Evolutionary conservation across 2,329 filamentous ascomycete genomes (phyloP), one percentile per base, ranked within the genome.

Genomic region (Ceratocystis huliohia): DNA sequence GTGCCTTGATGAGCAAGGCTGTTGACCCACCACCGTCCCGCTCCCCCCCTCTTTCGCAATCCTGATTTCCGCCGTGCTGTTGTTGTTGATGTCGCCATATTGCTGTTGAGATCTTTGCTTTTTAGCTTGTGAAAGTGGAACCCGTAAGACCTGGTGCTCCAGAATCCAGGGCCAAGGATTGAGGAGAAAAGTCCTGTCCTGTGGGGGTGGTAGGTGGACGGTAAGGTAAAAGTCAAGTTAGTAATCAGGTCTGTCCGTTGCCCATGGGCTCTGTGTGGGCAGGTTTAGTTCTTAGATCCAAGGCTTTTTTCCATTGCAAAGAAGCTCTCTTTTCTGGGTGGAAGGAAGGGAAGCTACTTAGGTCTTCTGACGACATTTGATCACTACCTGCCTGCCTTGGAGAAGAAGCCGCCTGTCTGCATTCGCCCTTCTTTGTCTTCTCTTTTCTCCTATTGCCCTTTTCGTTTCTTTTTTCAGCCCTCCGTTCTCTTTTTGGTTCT

Each of bases 101-200:
- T 28, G 50, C 3, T 28, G 50, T 56, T 56, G 50, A 30, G 50
- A 56, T 15, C 25, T 30, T 25, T 20, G 50, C 25, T 57, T 57
- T 57, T 57, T 57, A 28, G 53, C 53, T 57, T 57, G 53, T 57
- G 53, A 57, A 57, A 57, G 53, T 57, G 53, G 53, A 57, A 10
- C 50, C 22, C 13, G 8, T 2, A 28, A 56, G 15, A 6, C 10
- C 53, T 1, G 17, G 4, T 7, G 53, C 17, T n/a, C 7, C n/a
- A 53, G 46, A n/a, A 13, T 20, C 46, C 17, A 22, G n/a, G 37
- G 17, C 48, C 48, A 22, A 22, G 8, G n/a, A 22, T 50, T 50
- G 48, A 22, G n/a, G 48, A 50, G 48, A 50, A 50, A 41, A 41
- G 37, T 41, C 3, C 37, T 37, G 33, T 41, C 10, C 37, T 15